Conservation (phyloP, 805 yeast genomes). For the Kuraishia piskuri region DNA sequence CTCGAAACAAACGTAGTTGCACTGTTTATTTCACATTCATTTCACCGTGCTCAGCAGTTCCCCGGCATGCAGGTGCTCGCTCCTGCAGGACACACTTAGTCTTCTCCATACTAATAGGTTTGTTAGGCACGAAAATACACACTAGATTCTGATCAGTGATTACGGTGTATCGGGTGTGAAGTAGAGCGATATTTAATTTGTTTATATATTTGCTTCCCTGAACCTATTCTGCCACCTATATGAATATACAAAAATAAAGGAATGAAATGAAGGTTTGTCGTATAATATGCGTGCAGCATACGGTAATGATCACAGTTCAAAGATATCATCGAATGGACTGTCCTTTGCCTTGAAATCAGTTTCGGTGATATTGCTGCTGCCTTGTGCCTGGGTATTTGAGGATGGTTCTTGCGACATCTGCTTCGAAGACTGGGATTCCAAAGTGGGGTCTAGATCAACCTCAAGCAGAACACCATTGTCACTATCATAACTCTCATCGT, state of each 20-base stretch:
- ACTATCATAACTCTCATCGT: neutral
- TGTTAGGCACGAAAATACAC: no score
- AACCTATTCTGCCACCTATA: neutral
- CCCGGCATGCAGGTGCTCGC: no score
- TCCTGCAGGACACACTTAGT: no score
- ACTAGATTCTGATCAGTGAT: no score
- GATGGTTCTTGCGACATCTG: neutral
- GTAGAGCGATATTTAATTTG: no score
- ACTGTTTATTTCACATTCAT: no score
- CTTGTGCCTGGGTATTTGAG: neutral
- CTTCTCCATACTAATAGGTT: no score
- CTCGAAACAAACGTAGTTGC: no score
- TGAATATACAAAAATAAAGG: neutral
- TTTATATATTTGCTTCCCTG: neutral
- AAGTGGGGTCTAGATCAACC: slow-evolving; percentile 1
- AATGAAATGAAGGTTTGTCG: neutral
- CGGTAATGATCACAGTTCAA: slow-evolving; percentile 1
- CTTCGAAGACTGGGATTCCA: neutral
- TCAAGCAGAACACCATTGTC: neutral
- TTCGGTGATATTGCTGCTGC: neutral
- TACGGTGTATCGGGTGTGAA: no score
- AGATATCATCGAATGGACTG: slow-evolving; percentile 2
- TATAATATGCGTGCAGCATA: no score
- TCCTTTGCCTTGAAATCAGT: neutral
- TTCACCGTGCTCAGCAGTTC: no score